Conservation (phyloP, 495 filamentous ascomycete species). For the Aspergillus sparsus region DNA sequence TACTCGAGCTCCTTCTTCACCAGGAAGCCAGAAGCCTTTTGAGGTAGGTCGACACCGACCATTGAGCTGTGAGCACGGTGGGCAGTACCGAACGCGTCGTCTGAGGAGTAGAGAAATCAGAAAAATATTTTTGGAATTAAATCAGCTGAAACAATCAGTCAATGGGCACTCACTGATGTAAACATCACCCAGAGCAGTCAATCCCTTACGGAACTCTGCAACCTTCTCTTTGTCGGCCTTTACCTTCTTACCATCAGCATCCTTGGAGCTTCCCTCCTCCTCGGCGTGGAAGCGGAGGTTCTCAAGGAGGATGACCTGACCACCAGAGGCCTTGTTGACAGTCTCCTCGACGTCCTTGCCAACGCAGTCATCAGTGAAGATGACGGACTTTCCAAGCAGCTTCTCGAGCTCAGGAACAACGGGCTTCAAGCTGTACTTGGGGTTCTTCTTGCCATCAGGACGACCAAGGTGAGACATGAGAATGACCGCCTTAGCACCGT, state of each 20-base stretch:
- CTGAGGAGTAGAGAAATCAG: slow-evolving; percentile 47
- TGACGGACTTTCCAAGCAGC: slow-evolving; percentile 76
- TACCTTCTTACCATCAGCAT: slow-evolving; percentile 91
- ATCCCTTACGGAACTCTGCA: slow-evolving; percentile 87
- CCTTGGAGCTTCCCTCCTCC: slow-evolving; percentile 94
- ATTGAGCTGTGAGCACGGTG: slow-evolving; percentile 98
- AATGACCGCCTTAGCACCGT: slow-evolving; percentile 92
- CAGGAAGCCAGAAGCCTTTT: slow-evolving; percentile 95
- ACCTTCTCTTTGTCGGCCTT: slow-evolving; percentile 95
- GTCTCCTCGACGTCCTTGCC: slow-evolving; percentile 85
- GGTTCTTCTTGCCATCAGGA: slow-evolving; percentile 82
- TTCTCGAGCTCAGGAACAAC: slow-evolving; percentile 91
- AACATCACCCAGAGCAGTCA: slow-evolving; percentile 93
- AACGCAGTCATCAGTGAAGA: slow-evolving; percentile 89
- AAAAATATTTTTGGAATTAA: not conserved
- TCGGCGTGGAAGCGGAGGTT: slow-evolving; percentile 97
- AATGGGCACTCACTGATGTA: slow-evolving; percentile 77
- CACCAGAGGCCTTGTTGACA: slow-evolving; percentile 79
- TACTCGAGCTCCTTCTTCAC: slow-evolving; percentile 99
- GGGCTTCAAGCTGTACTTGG: slow-evolving; percentile 93
- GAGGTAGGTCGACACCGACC: slow-evolving; percentile 93
- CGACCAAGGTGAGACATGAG: slow-evolving; percentile 99
- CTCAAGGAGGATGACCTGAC: slow-evolving; percentile 88
- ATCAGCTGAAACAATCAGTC: not conserved
- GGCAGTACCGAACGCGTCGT: slow-evolving; percentile 98